Evolutionary conservation across 2,329 filamentous ascomycete species (phyloP), one percentile per base, ranked within the genome.

Genomic region (Ophiostoma himal-ulmi): DNA sequence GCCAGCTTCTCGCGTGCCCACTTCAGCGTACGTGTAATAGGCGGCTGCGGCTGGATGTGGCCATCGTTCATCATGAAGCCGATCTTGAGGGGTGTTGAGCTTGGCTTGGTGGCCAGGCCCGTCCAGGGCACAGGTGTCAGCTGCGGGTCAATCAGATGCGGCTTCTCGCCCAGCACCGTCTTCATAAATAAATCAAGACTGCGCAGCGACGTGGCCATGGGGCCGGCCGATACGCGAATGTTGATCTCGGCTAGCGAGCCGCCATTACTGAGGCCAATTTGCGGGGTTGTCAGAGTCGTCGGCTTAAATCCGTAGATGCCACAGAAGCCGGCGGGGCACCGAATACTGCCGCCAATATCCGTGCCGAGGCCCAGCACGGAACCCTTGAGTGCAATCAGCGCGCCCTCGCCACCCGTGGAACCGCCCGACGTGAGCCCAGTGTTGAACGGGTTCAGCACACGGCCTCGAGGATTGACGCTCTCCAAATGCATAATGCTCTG

Each of bases 51-150:
- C 2, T 77, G 79, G n/a, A 84, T 82, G 2, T 79, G 72, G 0
- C 82, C 83, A 74, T 73, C 72, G 26, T 68, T 22, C 10, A 65
- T 57, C 52, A 71, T 39, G 26, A 70, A 41, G 17, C 69, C 72
- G 22, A 73, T 60, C 20, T 52, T 67, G 20, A 72, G 68, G n/a
- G 37, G 37, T 10, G 65, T 13, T 41, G 44, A 52, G 1, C 26
- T 36, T 2, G 70, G 36, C 36, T 39, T 26, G 2, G 62, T 17
- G 0, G 54, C 66, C 3, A 37, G n/a, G 11, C 69, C 57, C 1
- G 60, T 67, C 72, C 70, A 92, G 0, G 89, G 89, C 0, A 92
- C 80, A n/a, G 90, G 87, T 36, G 87, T 79, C 0, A 89, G 87
- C 0, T 88, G 79, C 0, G 90, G 89, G 76, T 92, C 90, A 91